These are phyloP conservation scores for Oryza glaberrima DNA, from an alignment of 176 grass and related monocot species.

Conservation along the genomic window DNA sequence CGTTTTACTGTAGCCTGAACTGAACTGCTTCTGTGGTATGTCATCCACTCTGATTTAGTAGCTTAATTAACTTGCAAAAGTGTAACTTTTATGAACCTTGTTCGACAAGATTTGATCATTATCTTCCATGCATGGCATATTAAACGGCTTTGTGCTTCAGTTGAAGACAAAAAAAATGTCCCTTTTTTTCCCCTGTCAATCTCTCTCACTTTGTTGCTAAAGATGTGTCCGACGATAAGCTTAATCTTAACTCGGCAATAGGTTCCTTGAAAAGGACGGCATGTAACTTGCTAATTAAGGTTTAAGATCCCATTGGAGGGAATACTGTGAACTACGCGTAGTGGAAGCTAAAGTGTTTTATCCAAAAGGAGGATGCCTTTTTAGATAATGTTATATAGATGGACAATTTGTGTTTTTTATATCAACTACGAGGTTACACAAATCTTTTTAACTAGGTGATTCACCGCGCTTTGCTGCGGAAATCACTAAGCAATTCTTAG, in stretches of 20 bases:
- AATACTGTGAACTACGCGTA: background rate
- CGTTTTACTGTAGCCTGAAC: constrained; percentile 2
- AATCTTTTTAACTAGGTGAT: no score
- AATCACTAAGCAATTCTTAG: no score
- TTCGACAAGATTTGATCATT: constrained; percentile 36
- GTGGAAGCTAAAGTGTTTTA: background rate
- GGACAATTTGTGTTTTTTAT: background rate
- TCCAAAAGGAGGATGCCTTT: background rate
- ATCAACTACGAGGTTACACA: background rate
- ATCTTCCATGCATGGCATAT: background rate
- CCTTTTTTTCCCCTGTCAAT: background rate
- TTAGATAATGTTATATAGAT: background rate
- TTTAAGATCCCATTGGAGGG: background rate
- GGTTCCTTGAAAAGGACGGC: constrained; percentile 29
- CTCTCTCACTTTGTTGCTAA: background rate
- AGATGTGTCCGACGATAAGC: constrained; percentile 15
- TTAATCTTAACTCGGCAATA: background rate
- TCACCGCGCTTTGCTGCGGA: no score
- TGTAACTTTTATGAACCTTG: constrained; percentile 27
- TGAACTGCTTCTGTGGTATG: background rate
- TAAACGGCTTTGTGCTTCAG: background rate
- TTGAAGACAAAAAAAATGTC: background rate
- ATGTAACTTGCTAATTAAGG: constrained; percentile 21
- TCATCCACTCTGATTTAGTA: background rate
- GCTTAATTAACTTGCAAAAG: constrained; percentile 18